Evolutionary conservation across 129 eudicot genomes (phyloP).

Genomic region (Ambrosia trifida): DNA sequence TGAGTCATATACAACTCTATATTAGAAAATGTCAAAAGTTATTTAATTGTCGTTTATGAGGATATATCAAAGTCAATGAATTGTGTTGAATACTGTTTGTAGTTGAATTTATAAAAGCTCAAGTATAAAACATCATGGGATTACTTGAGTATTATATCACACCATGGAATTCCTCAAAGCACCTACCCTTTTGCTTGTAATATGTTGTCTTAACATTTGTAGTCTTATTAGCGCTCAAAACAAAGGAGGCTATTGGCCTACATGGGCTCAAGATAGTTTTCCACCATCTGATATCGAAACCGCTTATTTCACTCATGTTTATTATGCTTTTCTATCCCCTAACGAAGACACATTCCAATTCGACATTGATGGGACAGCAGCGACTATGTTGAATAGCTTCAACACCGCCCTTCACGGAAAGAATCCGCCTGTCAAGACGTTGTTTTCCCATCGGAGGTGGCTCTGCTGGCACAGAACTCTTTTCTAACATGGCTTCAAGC

Average conservation of each 20-base stretch:
- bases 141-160: background rate
- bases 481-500: slow-evolving; percentile 51
- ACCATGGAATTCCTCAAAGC: slow-evolving; percentile 27
- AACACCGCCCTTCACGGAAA: slow-evolving; percentile 49
- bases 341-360: slow-evolving; percentile 55
- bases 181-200: slow-evolving; percentile 12
- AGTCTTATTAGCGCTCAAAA: background rate
- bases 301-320: slow-evolving; percentile 54
- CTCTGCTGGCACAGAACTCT: slow-evolving; percentile 26
- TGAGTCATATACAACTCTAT: too few relatives aligned
- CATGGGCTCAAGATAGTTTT: slow-evolving; percentile 39
- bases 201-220: slow-evolving; percentile 22
- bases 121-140: slow-evolving; percentile 1
- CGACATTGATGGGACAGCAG: slow-evolving; percentile 37
- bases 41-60: too few relatives aligned
- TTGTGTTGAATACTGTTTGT: background rate
- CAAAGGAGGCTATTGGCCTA: slow-evolving; percentile 75
- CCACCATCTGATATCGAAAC: slow-evolving; percentile 57
- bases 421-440: slow-evolving; percentile 44
- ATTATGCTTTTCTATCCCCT: slow-evolving; percentile 62
- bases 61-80: too few relatives aligned
- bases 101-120: background rate
- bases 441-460: slow-evolving; percentile 77
- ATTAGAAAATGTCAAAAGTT: too few relatives aligned
- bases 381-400: slow-evolving; percentile 48